phyloP scores from a whole-genome alignment of 257 asterid species.

The Solanum medicagineum region DNA sequence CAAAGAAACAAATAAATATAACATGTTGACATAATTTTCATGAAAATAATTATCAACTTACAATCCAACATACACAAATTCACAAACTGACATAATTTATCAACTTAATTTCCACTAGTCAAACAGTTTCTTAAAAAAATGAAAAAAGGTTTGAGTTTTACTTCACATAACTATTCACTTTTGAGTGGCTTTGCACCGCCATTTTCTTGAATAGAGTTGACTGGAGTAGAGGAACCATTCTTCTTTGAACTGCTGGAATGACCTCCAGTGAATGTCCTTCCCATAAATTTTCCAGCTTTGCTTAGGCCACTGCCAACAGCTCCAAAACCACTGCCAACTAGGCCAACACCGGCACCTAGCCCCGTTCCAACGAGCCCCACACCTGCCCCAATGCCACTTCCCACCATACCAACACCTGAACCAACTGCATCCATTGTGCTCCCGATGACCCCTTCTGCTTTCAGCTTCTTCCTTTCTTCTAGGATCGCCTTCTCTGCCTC shows the following conservation, averaged over 20 bases:
- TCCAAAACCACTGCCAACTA: constrained; percentile 72
- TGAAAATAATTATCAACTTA: neutral
- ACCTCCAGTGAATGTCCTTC: constrained; percentile 61
- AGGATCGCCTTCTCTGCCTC: constrained; percentile 78
- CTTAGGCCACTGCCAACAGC: constrained; percentile 75
- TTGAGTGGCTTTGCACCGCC: constrained; percentile 68
- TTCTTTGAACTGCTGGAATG: constrained; percentile 40
- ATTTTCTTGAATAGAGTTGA: constrained; percentile 47
- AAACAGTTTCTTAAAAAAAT: neutral
- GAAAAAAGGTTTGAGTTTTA: neutral
- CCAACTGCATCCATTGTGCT: constrained; percentile 96
- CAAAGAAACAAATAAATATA: neutral
- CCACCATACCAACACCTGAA: constrained; percentile 57
- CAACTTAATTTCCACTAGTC: neutral
- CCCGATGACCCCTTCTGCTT: constrained; percentile 81
- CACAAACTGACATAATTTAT: neutral
- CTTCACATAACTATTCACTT: neutral
- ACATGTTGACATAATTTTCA: neutral
- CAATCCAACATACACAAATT: neutral
- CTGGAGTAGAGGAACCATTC: constrained; percentile 67
- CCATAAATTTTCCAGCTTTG: constrained; percentile 92
- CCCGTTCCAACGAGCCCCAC: constrained; percentile 63
- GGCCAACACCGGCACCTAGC: constrained; percentile 65
- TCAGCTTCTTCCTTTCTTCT: constrained; percentile 81
- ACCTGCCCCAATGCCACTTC: constrained; percentile 58